phyloP scores from a whole-genome alignment of 331 rosid genomes.

The Erythrophleum ivorense region DNA sequence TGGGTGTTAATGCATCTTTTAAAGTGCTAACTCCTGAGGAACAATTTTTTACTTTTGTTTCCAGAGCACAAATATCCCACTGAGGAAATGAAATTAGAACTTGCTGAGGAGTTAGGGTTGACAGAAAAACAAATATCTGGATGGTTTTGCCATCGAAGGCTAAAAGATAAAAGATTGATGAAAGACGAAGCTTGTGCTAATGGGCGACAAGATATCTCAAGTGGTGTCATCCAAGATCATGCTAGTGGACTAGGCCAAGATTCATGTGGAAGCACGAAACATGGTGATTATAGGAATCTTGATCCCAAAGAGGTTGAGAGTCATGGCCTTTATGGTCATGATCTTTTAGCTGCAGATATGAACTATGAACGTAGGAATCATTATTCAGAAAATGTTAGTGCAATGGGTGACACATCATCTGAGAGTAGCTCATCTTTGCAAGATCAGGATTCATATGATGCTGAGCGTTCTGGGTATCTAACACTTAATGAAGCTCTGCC shows the following conservation, averaged over 20 bases:
- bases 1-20: slow-evolving; percentile 23
- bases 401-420: slow-evolving; percentile 79
- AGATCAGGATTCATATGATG: slow-evolving; percentile 69
- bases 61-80: slow-evolving; percentile 91
- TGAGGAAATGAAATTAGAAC: slow-evolving; percentile 78
- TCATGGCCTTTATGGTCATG: slow-evolving; percentile 68
- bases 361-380: slow-evolving; percentile 55
- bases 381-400: slow-evolving; percentile 61
- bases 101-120: slow-evolving; percentile 75
- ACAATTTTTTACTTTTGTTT: slow-evolving; percentile 31
- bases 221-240: slow-evolving; percentile 89
- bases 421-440: slow-evolving; percentile 85
- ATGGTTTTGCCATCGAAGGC: slow-evolving; percentile 99
- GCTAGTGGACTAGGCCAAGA: slow-evolving; percentile 97
- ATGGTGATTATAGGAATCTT: slow-evolving; percentile 70
- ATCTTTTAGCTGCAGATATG: slow-evolving; percentile 57
- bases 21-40: slow-evolving; percentile 39
- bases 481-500: slow-evolving; percentile 60
- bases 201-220: slow-evolving; percentile 91
- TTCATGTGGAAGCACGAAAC: slow-evolving; percentile 97
- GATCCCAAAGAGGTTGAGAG: slow-evolving; percentile 98
- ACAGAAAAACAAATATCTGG: slow-evolving; percentile 98
- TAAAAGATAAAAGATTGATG: slow-evolving; percentile 80
- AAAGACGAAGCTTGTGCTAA: slow-evolving; percentile 65
- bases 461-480: slow-evolving; percentile 67